phyloP scores from a whole-genome alignment of 352 stramenopile genomes.

The Phytophthora capsici region DNA sequence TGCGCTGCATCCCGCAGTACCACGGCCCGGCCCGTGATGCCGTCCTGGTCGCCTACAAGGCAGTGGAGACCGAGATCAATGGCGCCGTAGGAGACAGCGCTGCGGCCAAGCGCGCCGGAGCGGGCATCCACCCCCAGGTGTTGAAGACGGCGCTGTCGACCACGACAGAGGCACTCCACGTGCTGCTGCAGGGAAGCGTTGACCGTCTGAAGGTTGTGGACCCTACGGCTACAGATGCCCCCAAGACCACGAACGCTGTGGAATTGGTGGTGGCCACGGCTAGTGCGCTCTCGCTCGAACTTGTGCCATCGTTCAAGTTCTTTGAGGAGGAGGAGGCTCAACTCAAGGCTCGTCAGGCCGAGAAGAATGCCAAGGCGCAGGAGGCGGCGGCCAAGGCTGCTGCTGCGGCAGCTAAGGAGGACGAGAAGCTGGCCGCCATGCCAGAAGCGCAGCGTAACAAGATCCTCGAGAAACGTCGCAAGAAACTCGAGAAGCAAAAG shows the following conservation, averaged over 20 bases:
- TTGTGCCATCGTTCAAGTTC: conserved; percentile 56
- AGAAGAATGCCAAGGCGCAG: conserved; percentile 70
- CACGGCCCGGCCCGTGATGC: conserved; percentile 80
- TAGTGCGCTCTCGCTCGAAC: conserved; percentile 50
- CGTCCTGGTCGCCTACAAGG: conserved; percentile 69
- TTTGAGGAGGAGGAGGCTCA: conserved; percentile 69
- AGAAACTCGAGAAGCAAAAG: conserved; percentile 87
- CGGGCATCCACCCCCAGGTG: conserved; percentile 66
- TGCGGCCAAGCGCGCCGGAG: conserved; percentile 37
- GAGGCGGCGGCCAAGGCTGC: conserved; percentile 75
- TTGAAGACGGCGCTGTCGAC: conserved; percentile 67
- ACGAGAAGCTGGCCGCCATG: conserved; percentile 85
- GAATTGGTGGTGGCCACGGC: conserved; percentile 58
- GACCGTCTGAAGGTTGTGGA: conserved; percentile 53
- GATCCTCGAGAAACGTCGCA: conserved; percentile 80
- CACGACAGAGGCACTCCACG: conserved; percentile 57
- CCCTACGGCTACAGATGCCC: conserved; percentile 7
- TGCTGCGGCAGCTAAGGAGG: conserved; percentile 77
- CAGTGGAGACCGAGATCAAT: conserved; percentile 81
- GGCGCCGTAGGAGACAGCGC: conserved; percentile 28
- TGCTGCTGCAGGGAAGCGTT: conserved; percentile 64
- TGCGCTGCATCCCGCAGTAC: conserved; percentile 84
- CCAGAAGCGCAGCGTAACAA: conserved; percentile 76
- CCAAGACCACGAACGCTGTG: conserved; percentile 43
- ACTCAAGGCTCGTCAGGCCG: conserved; percentile 56